Percentiles rank a stretch among this genome's conserved stretches.
These are phyloP conservation scores for Lycium barbarum DNA, from an alignment of 257 asterid genomes.

Conservation along the genomic window DNA sequence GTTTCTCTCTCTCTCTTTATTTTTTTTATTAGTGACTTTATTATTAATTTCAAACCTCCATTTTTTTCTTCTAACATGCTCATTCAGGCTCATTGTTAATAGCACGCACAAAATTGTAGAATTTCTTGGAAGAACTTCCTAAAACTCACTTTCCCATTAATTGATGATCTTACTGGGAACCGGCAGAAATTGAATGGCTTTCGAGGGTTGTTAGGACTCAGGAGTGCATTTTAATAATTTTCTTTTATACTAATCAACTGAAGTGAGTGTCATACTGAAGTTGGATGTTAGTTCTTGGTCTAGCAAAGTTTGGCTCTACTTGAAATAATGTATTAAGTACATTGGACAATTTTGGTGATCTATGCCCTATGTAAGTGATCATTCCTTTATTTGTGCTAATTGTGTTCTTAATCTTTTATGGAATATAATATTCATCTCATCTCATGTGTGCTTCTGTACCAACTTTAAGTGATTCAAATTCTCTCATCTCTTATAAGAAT, in stretches of 20 bases:
- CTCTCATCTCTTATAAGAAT: conserved; percentile 15
- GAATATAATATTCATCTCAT: not conserved
- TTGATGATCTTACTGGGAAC: not conserved
- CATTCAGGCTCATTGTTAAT: not conserved
- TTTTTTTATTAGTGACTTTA: not conserved
- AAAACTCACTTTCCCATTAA: conserved; percentile 10
- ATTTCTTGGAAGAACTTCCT: not conserved
- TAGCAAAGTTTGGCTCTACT: not conserved
- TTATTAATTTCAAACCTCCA: not conserved
- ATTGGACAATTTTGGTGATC: conserved; percentile 2
- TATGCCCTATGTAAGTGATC: not conserved
- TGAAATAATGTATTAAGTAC: conserved; percentile 1
- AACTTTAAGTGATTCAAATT: conserved; percentile 17
- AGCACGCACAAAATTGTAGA: not conserved
- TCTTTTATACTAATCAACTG: not conserved
- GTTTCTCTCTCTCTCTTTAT: not conserved
- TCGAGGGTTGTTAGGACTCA: not conserved
- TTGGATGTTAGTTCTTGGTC: conserved; percentile 5
- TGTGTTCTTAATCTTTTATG: not conserved
- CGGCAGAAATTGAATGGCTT: not conserved
- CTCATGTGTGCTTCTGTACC: not conserved
- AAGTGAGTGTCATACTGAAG: conserved; percentile 12
- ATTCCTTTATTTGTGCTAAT: not conserved
- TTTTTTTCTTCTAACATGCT: conserved; percentile 10
- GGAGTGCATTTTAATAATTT: conserved; percentile 15